These are phyloP conservation scores for Pseudogymnoascus sp. DNA, from an alignment of 2,329 filamentous ascomycete species.

Conservation along the genomic window DNA sequence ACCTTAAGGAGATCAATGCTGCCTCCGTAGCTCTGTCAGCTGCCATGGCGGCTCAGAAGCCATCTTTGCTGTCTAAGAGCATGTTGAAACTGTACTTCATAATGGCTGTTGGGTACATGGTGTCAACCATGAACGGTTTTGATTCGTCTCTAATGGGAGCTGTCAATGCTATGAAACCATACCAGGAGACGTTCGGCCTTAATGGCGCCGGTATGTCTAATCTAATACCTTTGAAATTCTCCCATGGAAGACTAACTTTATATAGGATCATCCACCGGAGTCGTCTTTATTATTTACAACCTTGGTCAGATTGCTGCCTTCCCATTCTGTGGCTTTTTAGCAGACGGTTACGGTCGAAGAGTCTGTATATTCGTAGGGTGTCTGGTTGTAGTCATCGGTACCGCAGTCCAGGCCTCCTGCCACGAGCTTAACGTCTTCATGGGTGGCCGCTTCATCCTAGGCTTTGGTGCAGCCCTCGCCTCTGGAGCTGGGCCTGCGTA, in stretches of 20 bases:
- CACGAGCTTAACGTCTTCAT: constrained; percentile 45
- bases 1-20: constrained; percentile 29
- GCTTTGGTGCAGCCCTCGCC: constrained; percentile 52
- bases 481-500: constrained; percentile 56
- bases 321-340: constrained; percentile 43
- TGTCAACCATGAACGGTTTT: constrained; percentile 50
- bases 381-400: constrained; percentile 43
- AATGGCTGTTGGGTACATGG: constrained; percentile 35
- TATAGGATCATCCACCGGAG: constrained; percentile 36
- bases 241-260: background rate
- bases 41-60: constrained; percentile 31
- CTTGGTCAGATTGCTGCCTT: constrained; percentile 44
- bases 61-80: constrained; percentile 27
- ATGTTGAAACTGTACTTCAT: constrained; percentile 34
- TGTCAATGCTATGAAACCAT: constrained; percentile 44
- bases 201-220: constrained; percentile 33
- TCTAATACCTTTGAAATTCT: background rate
- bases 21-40: constrained; percentile 32
- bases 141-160: constrained; percentile 18
- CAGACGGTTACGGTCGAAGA: constrained; percentile 46
- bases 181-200: constrained; percentile 43
- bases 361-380: constrained; percentile 50
- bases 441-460: constrained; percentile 46
- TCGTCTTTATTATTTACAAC: constrained; percentile 43
- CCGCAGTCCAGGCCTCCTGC: constrained; percentile 43